Conservation (phyloP, 148 eudicot species). For the Euryodendron excelsum region DNA sequence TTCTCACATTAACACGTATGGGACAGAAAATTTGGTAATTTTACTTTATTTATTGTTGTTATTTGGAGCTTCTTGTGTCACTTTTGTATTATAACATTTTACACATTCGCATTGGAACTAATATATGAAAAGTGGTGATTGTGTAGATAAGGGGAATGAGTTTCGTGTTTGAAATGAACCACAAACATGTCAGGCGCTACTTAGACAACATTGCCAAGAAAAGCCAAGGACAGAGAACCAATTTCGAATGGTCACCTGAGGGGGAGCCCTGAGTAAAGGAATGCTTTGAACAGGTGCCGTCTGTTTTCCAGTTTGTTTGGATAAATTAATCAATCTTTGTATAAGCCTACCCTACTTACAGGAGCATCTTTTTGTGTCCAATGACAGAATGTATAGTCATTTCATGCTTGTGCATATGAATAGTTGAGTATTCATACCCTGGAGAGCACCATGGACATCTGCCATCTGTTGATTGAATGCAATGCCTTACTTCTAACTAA, state of each 20-base stretch:
- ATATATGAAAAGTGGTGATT: slow-evolving; percentile 15
- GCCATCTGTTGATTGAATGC: too few relatives aligned
- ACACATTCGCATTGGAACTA: slow-evolving; percentile 11
- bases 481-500: too few relatives aligned
- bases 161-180: slow-evolving; percentile 62
- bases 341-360: neutral
- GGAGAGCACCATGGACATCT: neutral
- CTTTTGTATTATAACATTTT: neutral
- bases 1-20: too few relatives aligned
- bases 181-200: slow-evolving; percentile 43
- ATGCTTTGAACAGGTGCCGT: slow-evolving; percentile 4
- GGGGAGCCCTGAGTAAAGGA: slow-evolving; percentile 15
- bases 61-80: neutral
- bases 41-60: neutral
- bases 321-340: neutral
- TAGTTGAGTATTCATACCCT: slow-evolving; percentile 11
- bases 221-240: too few relatives aligned
- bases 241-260: neutral
- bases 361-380: neutral
- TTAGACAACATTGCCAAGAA: slow-evolving; percentile 26
- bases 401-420: slow-evolving; percentile 4
- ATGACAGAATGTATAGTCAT: neutral
- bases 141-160: slow-evolving; percentile 54
- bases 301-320: neutral
- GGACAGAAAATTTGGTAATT: too few relatives aligned